Base-by-base conservation (phyloP, 352 stramenopile species). In the Pythium rishiriense region DNA sequence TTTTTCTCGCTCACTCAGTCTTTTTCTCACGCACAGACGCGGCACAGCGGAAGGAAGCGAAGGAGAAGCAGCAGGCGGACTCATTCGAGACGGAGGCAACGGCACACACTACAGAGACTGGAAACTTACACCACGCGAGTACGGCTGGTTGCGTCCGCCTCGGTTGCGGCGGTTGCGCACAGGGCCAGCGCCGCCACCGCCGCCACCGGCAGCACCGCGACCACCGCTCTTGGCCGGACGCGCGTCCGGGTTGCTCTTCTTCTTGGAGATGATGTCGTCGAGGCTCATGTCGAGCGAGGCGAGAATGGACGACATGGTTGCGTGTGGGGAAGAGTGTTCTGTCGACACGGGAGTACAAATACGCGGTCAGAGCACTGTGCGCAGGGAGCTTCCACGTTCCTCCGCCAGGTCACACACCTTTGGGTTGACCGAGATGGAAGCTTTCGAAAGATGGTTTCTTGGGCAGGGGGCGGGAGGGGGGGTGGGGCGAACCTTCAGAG, bases 261-360 rank as follows among this genome's bases (percentile, higher is more conserved):
- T 90, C 63, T 79, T 79, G 35, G 76, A 73, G 64, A 93, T 93
- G 58, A 93, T 67, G 68, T 93, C 84, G 64, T 93, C 84, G 55
- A 93, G 72, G 68, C 82, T 91, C 84, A 93, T 93, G 68, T 93
- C 84, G 37, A 93, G 77, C 47, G 84, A 91, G 10, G 80, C 80
- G 47, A 93, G 72, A 68, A 93, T 89, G 25, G 82, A 91, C 67
- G 84, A 93, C 80, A 89, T 87, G 41, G 62, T 76, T 57, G 29
- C 12, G 39, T 56, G 56, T 47, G n/a, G 31, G 55, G 45, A 10
- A 31, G n/a, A 41, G 47, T 43, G 33, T 15, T 56, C 33, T 51
- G 50, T 47, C 43, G 9, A 11, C n/a, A 31, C 31, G 31, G 33
- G 17, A 14, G 33, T 14, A 39, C 11, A 2, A 3, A 14, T 9